A percentile compares a stretch with the other conserved stretches of the same genome.
phyloP scores from a whole-genome alignment of 305 asterid species.

The Nicotiana rustica region DNA sequence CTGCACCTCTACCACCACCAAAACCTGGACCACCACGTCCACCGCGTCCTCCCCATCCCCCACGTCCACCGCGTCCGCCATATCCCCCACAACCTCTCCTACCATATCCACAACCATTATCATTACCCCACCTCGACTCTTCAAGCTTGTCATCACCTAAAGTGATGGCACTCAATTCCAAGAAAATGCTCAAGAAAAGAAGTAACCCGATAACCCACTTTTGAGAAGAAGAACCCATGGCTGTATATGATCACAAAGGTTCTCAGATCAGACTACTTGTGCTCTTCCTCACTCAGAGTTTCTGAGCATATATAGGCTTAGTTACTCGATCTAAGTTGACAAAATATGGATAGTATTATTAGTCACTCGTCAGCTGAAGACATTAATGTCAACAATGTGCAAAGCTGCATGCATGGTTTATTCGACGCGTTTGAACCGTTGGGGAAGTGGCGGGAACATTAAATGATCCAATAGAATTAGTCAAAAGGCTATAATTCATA shows the following conservation, averaged over 20 bases:
- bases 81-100: conserved; percentile 56
- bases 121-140: conserved; percentile 52
- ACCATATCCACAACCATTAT: conserved; percentile 57
- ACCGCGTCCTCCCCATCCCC: conserved; percentile 35
- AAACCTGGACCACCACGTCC: conserved; percentile 41
- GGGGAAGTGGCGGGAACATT: conserved; percentile 60
- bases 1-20: conserved; percentile 40
- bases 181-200: conserved; percentile 45
- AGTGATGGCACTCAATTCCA: conserved; percentile 50
- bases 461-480: conserved; percentile 39
- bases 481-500: not conserved
- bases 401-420: conserved; percentile 44
- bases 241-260: not conserved
- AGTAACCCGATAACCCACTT: conserved; percentile 52
- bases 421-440: conserved; percentile 64
- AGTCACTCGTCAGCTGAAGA: not conserved
- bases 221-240: conserved; percentile 52
- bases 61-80: conserved; percentile 38
- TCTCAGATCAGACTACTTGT: conserved; percentile 31
- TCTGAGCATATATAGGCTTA: conserved; percentile 20
- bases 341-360: not conserved
- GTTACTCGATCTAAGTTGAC: conserved; percentile 25
- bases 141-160: conserved; percentile 52
- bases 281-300: conserved; percentile 20
- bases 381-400: conserved; percentile 46